Evolutionary conservation across 2,329 filamentous ascomycete species (phyloP).

Genomic region (Cercospora zeae-maydis): DNA sequence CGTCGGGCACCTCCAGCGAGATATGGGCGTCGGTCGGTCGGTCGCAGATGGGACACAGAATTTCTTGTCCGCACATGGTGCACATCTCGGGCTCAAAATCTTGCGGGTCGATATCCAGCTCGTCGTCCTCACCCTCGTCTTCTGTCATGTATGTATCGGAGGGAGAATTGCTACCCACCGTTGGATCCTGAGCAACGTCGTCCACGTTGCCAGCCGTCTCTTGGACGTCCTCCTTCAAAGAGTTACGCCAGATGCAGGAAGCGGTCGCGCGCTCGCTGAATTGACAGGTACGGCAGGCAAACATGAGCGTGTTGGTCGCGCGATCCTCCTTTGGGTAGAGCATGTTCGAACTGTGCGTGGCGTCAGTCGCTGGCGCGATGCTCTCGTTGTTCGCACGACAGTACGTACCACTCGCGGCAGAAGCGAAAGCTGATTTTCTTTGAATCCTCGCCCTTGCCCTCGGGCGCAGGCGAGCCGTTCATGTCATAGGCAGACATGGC

Average conservation of each 20-base stretch:
- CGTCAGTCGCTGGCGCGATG: slow-evolving; percentile 5
- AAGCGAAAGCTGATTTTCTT: slow-evolving; percentile 94
- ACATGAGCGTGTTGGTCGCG: slow-evolving; percentile 78
- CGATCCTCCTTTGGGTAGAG: slow-evolving; percentile 95
- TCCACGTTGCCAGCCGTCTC: slow-evolving; percentile 97
- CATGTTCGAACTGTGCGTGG: slow-evolving; percentile 73
- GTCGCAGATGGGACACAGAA: slow-evolving; percentile 54
- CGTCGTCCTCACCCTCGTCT: slow-evolving; percentile 22
- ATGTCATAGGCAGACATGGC: slow-evolving; percentile 34
- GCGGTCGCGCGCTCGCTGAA: slow-evolving; percentile 83
- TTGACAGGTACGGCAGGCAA: slow-evolving; percentile 92
- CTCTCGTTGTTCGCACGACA: background rate
- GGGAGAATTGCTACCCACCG: slow-evolving; percentile 66
- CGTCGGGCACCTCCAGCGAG: slow-evolving; percentile 43
- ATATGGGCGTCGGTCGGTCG: slow-evolving; percentile 44
- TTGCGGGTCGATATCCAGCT: slow-evolving; percentile 20
- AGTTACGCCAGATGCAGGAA: slow-evolving; percentile 92
- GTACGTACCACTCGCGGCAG: slow-evolving; percentile 80
- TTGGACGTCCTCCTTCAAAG: slow-evolving; percentile 83
- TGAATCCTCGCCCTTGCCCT: slow-evolving; percentile 38
- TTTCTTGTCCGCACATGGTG: slow-evolving; percentile 56
- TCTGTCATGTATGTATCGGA: slow-evolving; percentile 21
- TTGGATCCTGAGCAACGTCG: slow-evolving; percentile 95
- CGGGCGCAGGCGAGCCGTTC: slow-evolving; percentile 37
- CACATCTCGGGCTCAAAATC: slow-evolving; percentile 49